Evolutionary conservation across 192 early-diverging fungal genomes (phyloP).

Genomic region (Coemansia umbellata): DNA sequence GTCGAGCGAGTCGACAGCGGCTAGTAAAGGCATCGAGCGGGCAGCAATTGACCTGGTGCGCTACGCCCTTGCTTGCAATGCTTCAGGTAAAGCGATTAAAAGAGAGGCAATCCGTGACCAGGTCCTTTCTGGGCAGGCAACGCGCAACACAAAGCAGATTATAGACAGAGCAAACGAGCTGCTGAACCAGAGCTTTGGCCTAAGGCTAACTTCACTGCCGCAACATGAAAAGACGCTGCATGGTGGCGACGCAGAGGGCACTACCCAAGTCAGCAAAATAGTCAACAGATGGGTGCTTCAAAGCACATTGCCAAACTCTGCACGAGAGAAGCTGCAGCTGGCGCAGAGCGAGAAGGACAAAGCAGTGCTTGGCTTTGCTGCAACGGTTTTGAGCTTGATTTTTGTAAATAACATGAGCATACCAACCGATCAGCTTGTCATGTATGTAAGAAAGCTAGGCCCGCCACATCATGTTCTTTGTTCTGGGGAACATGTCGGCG

Average conservation of each 20-base stretch:
- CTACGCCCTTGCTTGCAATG: slow-evolving; percentile 40
- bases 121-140: neutral
- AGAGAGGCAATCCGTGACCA: slow-evolving; percentile 27
- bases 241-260: neutral
- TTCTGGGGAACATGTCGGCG: neutral
- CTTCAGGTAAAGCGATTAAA: slow-evolving; percentile 27
- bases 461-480: slow-evolving; percentile 23
- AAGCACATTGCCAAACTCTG: slow-evolving; percentile 26
- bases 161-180: slow-evolving; percentile 22
- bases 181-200: slow-evolving; percentile 32
- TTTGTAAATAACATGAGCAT: slow-evolving; percentile 52
- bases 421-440: slow-evolving; percentile 31
- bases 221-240: slow-evolving; percentile 24
- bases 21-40: slow-evolving; percentile 7
- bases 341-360: slow-evolving; percentile 16
- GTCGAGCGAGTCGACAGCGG: neutral
- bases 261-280: neutral
- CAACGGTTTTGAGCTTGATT: slow-evolving; percentile 41
- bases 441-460: slow-evolving; percentile 45
- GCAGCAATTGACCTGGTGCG: slow-evolving; percentile 31
- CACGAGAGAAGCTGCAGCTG: slow-evolving; percentile 19
- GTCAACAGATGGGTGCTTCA: slow-evolving; percentile 41
- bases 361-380: slow-evolving; percentile 29
- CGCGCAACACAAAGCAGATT: slow-evolving; percentile 9
- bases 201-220: slow-evolving; percentile 28